Percentiles rank a stretch among this genome's conserved stretches.
These are phyloP conservation scores for Sarocladiaceae sp. DNA, from an alignment of 2,329 filamentous ascomycete genomes.

Conservation along the genomic window DNA sequence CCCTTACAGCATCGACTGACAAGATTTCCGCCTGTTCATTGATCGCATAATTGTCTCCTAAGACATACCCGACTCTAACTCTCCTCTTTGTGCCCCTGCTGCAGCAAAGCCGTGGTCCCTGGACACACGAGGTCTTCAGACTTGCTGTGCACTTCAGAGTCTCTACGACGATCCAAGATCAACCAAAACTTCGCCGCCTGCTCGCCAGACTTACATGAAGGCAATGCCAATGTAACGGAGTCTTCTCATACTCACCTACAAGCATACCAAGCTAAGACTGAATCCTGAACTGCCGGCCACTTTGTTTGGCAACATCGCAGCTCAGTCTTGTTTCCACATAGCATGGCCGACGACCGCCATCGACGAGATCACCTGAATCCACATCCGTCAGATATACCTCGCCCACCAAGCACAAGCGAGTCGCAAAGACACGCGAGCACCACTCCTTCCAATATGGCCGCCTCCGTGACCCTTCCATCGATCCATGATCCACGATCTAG, in stretches of 20 bases:
- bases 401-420: background rate
- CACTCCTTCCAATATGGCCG: constrained; percentile 32
- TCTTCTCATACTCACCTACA: background rate
- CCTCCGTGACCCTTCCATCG: constrained; percentile 40
- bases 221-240: constrained; percentile 5
- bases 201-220: no score
- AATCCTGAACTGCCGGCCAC: background rate
- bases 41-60: no score
- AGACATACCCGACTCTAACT: no score
- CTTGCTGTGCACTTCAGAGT: no score
- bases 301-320: constrained; percentile 1
- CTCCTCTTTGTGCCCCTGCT: no score
- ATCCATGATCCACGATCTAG: constrained; percentile 39
- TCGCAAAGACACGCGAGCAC: constrained; percentile 12
- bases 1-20: no score
- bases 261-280: background rate
- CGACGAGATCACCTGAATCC: constrained; percentile 28
- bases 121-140: no score
- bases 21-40: no score
- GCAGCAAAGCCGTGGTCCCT: no score
- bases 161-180: no score
- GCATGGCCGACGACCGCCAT: constrained; percentile 34
- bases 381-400: background rate
- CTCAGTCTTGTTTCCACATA: constrained; percentile 18
- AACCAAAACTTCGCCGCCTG: no score